Evolutionary conservation across 2,329 filamentous ascomycete genomes (phyloP).

Genomic region (Aspergillus bombycis): DNA sequence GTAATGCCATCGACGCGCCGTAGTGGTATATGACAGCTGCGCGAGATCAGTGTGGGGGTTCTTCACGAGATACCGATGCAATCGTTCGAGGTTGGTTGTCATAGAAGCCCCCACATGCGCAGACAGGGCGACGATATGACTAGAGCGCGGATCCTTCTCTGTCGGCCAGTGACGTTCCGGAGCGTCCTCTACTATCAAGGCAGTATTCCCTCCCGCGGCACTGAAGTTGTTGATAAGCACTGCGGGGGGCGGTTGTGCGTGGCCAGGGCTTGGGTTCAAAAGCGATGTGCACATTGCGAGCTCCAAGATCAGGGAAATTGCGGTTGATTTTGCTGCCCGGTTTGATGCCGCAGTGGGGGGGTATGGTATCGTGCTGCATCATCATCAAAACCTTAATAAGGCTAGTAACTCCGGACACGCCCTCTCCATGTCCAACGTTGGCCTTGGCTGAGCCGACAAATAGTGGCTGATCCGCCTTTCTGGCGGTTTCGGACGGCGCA

Average conservation of each 20-base stretch:
- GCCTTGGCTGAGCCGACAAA: slow-evolving; percentile 40
- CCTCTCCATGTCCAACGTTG: slow-evolving; percentile 50
- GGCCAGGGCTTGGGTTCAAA: slow-evolving; percentile 50
- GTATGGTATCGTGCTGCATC: slow-evolving; percentile 65
- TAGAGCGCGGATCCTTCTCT: slow-evolving; percentile 53
- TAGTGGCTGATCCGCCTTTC: slow-evolving; percentile 30
- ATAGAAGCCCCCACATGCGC: slow-evolving; percentile 34
- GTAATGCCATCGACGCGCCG: slow-evolving; percentile 55
- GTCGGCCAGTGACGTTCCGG: slow-evolving; percentile 36
- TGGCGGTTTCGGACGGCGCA: slow-evolving; percentile 9
- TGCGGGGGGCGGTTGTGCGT: slow-evolving; percentile 22
- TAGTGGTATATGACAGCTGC: slow-evolving; percentile 66
- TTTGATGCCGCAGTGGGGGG: slow-evolving; percentile 70
- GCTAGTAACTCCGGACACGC: slow-evolving; percentile 37
- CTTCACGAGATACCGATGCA: background rate
- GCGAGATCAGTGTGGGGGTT: slow-evolving; percentile 49
- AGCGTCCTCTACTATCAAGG: slow-evolving; percentile 65
- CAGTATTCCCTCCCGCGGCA: slow-evolving; percentile 70
- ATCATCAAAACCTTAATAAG: slow-evolving; percentile 68
- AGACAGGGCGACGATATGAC: slow-evolving; percentile 60
- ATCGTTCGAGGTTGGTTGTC: too few species aligned
- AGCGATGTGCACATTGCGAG: slow-evolving; percentile 38
- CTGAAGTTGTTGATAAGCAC: slow-evolving; percentile 66
- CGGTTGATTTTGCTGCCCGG: slow-evolving; percentile 35
- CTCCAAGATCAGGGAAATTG: slow-evolving; percentile 34